phyloP scores from a whole-genome alignment of 1,284 basidiomycete species.

The Macrocystidia cucumis region DNA sequence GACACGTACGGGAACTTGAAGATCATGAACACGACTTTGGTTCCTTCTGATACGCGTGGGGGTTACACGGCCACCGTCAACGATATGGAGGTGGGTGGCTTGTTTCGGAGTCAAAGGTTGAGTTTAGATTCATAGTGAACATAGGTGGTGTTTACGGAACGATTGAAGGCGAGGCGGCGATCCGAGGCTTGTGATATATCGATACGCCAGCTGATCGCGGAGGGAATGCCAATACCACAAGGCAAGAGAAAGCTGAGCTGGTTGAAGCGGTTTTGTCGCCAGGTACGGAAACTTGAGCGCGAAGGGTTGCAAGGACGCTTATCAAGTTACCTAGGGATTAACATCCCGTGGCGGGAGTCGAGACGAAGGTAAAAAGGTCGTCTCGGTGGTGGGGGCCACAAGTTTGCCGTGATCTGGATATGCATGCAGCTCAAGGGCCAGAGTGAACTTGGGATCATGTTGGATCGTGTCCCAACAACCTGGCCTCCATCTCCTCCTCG shows the following conservation, averaged over 20 bases:
- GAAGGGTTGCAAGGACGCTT: too few species aligned
- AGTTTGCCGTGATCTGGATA: conserved; percentile 4
- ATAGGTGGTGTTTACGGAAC: too few species aligned
- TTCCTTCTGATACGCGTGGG: too few species aligned
- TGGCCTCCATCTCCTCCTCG: conserved; percentile 45
- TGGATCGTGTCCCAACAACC: conserved; percentile 19
- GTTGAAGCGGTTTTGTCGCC: conserved; percentile 15
- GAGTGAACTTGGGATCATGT: conserved; percentile 4
- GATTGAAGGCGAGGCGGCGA: conserved; percentile 40
- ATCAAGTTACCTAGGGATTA: too few species aligned
- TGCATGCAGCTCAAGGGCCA: conserved; percentile 8
- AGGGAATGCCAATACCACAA: conserved; percentile 17
- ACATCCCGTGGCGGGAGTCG: too few species aligned
- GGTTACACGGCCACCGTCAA: too few species aligned
- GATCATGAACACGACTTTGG: conserved; percentile 15
- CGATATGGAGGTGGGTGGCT: too few species aligned
- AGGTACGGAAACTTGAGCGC: too few species aligned
- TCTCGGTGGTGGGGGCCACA: too few species aligned
- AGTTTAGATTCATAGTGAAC: too few species aligned
- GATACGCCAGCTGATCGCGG: conserved; percentile 33
- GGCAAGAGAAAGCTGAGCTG: conserved; percentile 33
- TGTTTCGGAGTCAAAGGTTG: too few species aligned
- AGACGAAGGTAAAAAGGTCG: too few species aligned
- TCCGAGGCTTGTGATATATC: conserved; percentile 48
- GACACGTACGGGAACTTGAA: conserved; percentile 36